Conservation (phyloP, 1,284 basidiomycete genomes). For the Apiotrichum gamsii region DNA sequence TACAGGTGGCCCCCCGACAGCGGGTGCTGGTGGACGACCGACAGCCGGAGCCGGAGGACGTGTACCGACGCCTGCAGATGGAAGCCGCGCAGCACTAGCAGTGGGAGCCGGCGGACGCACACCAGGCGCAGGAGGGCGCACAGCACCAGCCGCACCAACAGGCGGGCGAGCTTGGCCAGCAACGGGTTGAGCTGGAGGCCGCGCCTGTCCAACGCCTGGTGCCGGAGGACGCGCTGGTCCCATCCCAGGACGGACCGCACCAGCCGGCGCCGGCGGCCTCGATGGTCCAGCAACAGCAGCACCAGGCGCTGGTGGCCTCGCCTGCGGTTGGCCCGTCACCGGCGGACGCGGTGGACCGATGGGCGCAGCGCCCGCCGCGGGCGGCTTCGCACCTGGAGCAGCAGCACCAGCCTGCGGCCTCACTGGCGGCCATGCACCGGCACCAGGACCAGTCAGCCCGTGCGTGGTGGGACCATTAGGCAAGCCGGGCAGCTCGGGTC, state of each 20-base stretch:
- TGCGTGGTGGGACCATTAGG: slow-evolving; percentile 8
- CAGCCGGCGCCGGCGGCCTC: not conserved
- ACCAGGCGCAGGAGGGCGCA: not conserved
- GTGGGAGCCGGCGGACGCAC: not conserved
- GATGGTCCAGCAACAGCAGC: no score
- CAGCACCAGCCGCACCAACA: not conserved
- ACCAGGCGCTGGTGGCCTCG: not conserved
- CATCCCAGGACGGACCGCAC: no score
- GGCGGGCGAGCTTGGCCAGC: not conserved
- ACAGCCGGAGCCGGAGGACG: no score
- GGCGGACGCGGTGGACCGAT: not conserved
- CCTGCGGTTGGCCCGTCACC: not conserved
- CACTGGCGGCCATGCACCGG: slow-evolving; percentile 1
- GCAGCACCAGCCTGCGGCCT: not conserved
- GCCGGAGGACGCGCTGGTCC: not conserved
- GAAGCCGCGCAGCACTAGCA: no score
- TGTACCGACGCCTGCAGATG: no score
- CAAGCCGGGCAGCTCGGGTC: slow-evolving; percentile 13
- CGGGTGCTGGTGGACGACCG: not conserved
- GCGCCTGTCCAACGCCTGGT: not conserved
- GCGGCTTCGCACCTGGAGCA: not conserved
- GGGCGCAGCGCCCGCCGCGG: not conserved
- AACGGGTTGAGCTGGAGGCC: not conserved
- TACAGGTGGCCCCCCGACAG: no score
- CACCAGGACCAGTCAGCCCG: not conserved